phyloP scores from a whole-genome alignment of 2,329 filamentous ascomycete species.

The Paecilomyces variotii region DNA sequence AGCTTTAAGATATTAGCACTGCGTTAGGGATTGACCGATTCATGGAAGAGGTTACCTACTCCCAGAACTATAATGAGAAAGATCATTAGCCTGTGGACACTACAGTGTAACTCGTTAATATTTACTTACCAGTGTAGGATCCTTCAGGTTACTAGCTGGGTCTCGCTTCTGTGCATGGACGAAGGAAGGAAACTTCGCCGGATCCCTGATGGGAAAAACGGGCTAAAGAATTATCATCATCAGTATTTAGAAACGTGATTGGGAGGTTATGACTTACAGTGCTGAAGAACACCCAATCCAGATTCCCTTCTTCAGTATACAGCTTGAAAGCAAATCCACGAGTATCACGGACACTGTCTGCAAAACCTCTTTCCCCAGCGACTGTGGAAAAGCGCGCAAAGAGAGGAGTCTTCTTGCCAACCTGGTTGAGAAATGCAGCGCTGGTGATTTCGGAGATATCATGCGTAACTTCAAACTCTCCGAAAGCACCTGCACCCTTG shows the following conservation, averaged over 20 bases:
- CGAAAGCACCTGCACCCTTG: constrained; percentile 59
- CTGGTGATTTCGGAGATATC: constrained; percentile 60
- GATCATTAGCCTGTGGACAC: not conserved
- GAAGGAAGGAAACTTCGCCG: constrained; percentile 33
- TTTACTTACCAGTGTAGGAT: constrained; percentile 4
- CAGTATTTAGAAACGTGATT: constrained; percentile 24
- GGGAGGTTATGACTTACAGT: constrained; percentile 22
- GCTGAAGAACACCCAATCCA: constrained; percentile 18
- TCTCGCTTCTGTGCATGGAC: constrained; percentile 35
- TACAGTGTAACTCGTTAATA: not conserved
- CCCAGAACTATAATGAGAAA: not conserved
- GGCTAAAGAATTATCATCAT: constrained; percentile 15
- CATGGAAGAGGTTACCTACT: not conserved
- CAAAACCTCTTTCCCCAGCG: constrained; percentile 60
- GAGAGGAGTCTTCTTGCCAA: constrained; percentile 54
- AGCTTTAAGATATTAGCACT: constrained; percentile 17
- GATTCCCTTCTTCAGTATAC: constrained; percentile 67
- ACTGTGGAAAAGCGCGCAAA: constrained; percentile 72
- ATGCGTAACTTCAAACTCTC: constrained; percentile 61
- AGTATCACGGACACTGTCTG: constrained; percentile 63
- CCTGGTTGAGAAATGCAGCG: constrained; percentile 52
- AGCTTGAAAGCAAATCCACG: constrained; percentile 63
- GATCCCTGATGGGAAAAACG: constrained; percentile 36
- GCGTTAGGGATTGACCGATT: not conserved
- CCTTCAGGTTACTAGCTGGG: constrained; percentile 14